Evolutionary conservation across 805 yeast species (phyloP).

Genomic region (Yamadazyma akitaensis): DNA sequence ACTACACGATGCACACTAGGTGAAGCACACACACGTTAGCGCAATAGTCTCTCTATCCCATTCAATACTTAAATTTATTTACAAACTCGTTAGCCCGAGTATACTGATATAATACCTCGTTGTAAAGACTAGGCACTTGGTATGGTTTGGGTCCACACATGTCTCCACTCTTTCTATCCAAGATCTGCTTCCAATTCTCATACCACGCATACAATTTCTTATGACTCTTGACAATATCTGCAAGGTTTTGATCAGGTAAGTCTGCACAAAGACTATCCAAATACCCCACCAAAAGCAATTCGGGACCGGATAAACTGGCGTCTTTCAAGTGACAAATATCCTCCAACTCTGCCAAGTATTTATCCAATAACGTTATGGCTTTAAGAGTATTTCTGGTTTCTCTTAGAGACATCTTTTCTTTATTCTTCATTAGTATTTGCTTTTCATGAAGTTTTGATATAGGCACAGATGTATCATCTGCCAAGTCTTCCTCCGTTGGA

Average conservation of each 20-base stretch:
- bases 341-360: conserved; percentile 9
- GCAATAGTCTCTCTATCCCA: neutral
- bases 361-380: conserved; percentile 18
- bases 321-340: neutral
- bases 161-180: neutral
- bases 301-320: neutral
- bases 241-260: conserved; percentile 12
- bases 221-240: conserved; percentile 7
- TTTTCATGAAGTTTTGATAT: conserved; percentile 39
- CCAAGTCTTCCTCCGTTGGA: conserved; percentile 18
- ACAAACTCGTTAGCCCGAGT: neutral
- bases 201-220: conserved; percentile 6
- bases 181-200: neutral
- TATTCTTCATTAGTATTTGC: conserved; percentile 32
- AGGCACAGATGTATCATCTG: conserved; percentile 19
- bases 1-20: too few relatives aligned
- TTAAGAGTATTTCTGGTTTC: conserved; percentile 33
- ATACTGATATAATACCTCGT: conserved; percentile 23
- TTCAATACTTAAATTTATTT: too few relatives aligned
- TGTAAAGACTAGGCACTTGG: conserved; percentile 35
- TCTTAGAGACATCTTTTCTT: conserved; percentile 24
- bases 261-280: conserved; percentile 4
- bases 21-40: too few relatives aligned
- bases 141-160: conserved; percentile 17
- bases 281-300: conserved; percentile 11